Percentiles rank a stretch among this genome's conserved stretches.
These are phyloP conservation scores for Corinectria fuckeliana DNA, from an alignment of 2,329 filamentous ascomycete genomes.

Conservation along the genomic window DNA sequence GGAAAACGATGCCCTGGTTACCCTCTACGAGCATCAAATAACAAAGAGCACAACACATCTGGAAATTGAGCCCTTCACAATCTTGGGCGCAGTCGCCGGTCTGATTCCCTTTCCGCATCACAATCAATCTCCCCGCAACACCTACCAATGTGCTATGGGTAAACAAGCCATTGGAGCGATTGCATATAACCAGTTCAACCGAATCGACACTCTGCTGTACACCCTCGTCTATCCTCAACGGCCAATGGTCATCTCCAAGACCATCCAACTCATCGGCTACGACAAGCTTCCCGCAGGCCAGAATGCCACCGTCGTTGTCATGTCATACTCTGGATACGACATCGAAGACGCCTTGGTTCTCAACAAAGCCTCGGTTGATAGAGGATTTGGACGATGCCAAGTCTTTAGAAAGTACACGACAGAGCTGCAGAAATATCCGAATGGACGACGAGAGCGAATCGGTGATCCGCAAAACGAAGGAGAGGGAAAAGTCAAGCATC, in stretches of 20 bases:
- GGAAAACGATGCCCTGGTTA: slow-evolving; percentile 94
- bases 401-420: slow-evolving; percentile 96
- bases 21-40: slow-evolving; percentile 86
- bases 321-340: slow-evolving; percentile 99
- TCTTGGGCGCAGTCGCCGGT: slow-evolving; percentile 92
- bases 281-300: slow-evolving; percentile 97
- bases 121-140: slow-evolving; percentile 98
- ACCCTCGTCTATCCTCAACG: slow-evolving; percentile 97
- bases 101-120: slow-evolving; percentile 98
- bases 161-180: slow-evolving; percentile 99
- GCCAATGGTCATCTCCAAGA: slow-evolving; percentile 96
- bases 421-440: slow-evolving; percentile 87
- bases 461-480: slow-evolving; percentile 61
- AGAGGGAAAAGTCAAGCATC: slow-evolving; percentile 66
- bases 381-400: slow-evolving; percentile 95
- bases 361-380: slow-evolving; percentile 94
- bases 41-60: slow-evolving; percentile 86
- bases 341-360: slow-evolving; percentile 97
- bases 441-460: slow-evolving; percentile 73
- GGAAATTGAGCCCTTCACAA: slow-evolving; percentile 97
- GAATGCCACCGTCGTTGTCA: slow-evolving; percentile 96
- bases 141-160: slow-evolving; percentile 99
- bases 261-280: slow-evolving; percentile 95
- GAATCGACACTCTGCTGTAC: slow-evolving; percentile 95
- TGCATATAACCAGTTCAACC: slow-evolving; percentile 96